Conservation (phyloP, 2,329 filamentous ascomycete species). For the Helicocarpus griseus region DNA sequence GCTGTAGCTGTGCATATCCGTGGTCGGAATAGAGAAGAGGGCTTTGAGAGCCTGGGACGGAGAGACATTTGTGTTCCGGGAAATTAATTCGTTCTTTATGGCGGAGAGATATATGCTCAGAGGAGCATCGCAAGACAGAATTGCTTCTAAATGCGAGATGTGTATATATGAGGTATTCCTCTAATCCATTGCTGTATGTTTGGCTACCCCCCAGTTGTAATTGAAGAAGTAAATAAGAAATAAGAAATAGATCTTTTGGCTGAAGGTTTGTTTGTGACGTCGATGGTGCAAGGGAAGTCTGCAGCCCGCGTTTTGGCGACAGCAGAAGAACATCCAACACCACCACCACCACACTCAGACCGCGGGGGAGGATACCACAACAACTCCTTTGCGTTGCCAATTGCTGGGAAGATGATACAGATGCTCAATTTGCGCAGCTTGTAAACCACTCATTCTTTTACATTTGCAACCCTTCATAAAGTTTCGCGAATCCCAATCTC, state of each 20-base stretch:
- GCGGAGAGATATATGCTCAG: constrained; percentile 1
- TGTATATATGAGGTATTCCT: neutral
- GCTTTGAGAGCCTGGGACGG: constrained; percentile 11
- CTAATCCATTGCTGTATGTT: neutral
- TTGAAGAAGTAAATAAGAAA: neutral
- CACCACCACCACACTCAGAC: neutral
- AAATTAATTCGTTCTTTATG: neutral
- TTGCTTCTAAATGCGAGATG: neutral
- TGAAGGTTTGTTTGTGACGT: constrained; percentile 1
- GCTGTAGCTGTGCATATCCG: constrained; percentile 5
- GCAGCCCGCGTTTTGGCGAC: neutral
- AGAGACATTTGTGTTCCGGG: constrained; percentile 18
- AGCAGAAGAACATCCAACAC: neutral
- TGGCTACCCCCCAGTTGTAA: no score
- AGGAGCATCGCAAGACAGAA: constrained; percentile 5
- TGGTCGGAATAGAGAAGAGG: constrained; percentile 14
- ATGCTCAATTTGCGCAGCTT: neutral
- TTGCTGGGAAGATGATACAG: neutral
- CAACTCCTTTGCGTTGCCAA: neutral
- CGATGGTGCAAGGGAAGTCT: neutral
- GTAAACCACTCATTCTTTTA: neutral
- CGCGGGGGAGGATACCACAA: neutral
- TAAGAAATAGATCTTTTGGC: neutral
- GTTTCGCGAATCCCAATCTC: neutral
- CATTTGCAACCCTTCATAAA: neutral